Evolutionary conservation across 148 eudicot genomes (phyloP).

Genomic region (Oxyria digyna): DNA sequence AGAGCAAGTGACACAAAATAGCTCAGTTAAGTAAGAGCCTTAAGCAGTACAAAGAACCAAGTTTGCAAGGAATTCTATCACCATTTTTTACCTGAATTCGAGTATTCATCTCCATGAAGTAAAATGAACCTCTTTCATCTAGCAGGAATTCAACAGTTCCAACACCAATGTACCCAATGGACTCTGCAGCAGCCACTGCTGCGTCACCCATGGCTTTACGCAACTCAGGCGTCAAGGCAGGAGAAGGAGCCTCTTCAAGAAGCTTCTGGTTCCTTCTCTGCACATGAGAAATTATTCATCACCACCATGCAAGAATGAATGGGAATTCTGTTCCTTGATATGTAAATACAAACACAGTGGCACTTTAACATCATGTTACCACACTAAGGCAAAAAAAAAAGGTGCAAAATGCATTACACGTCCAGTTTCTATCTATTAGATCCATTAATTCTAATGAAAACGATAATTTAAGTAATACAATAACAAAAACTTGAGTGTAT

Average conservation of each 20-base stretch:
- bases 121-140: constrained; percentile 95
- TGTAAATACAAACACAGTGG: neutral
- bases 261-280: constrained; percentile 99
- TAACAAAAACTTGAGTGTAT: neutral
- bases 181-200: constrained; percentile 96
- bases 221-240: constrained; percentile 83
- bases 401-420: neutral
- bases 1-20: neutral
- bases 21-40: neutral
- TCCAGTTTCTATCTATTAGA: neutral
- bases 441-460: neutral
- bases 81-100: constrained; percentile 58
- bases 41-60: neutral
- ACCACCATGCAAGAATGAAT: neutral
- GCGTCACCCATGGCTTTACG: constrained; percentile 99
- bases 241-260: constrained; percentile 97
- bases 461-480: neutral
- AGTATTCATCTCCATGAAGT: constrained; percentile 99
- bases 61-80: neutral
- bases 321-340: neutral
- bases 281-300: constrained; percentile 3
- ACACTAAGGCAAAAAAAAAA: neutral
- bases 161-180: constrained; percentile 93
- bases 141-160: constrained; percentile 92
- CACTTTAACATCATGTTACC: neutral